These are phyloP conservation scores for Yamadazyma buinensis DNA, from an alignment of 1,139 yeast species.

Conservation along the genomic window DNA sequence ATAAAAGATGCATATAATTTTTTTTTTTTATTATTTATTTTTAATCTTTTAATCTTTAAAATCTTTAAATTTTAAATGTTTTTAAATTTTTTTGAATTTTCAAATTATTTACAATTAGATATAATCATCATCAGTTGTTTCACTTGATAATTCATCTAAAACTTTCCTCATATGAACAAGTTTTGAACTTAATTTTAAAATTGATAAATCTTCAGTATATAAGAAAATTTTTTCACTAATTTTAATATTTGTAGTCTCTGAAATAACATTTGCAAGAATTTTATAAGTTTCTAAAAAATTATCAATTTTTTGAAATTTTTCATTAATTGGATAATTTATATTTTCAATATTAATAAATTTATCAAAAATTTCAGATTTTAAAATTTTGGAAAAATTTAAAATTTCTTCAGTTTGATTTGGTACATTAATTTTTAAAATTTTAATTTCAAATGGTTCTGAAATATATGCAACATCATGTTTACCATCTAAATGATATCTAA, in stretches of 20 bases:
- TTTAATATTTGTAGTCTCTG: slow-evolving; percentile 35
- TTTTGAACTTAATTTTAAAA: slow-evolving; percentile 35
- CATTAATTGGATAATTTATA: slow-evolving; percentile 26
- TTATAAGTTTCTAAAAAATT: slow-evolving; percentile 32
- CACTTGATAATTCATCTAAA: slow-evolving; percentile 40
- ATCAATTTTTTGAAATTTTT: slow-evolving; percentile 23
- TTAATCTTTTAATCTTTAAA: no score
- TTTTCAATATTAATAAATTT: slow-evolving; percentile 25
- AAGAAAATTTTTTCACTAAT: slow-evolving; percentile 38
- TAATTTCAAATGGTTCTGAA: slow-evolving; percentile 70
- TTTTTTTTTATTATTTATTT: no score
- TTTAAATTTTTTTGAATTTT: no score
- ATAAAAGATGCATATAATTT: neutral
- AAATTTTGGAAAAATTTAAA: slow-evolving; percentile 27
- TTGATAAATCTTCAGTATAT: slow-evolving; percentile 28
- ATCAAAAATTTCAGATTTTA: slow-evolving; percentile 30
- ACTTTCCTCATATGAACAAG: slow-evolving; percentile 40
- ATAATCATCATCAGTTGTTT: slow-evolving; percentile 8
- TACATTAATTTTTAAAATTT: slow-evolving; percentile 37
- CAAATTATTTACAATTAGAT: no score
- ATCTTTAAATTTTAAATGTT: no score
- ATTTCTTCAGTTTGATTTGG: slow-evolving; percentile 22
- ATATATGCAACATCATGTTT: slow-evolving; percentile 69
- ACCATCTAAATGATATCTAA: slow-evolving; percentile 68
- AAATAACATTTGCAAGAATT: slow-evolving; percentile 31